Evolutionary conservation across 2,329 filamentous ascomycete species (phyloP).

Genomic region (Basipetospora sp.): DNA sequence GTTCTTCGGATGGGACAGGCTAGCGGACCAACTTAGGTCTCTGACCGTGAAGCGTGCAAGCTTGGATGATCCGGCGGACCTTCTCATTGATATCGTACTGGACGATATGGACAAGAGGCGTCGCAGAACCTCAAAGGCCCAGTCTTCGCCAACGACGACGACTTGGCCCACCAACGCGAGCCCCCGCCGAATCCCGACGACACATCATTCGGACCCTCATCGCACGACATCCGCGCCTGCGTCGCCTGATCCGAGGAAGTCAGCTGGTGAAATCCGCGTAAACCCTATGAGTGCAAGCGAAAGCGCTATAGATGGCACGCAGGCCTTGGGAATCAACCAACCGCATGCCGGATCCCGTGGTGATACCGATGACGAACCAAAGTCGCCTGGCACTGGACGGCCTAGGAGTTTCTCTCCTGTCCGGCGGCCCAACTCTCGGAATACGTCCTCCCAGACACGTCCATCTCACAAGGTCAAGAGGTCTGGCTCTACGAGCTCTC

Average conservation of each 20-base stretch:
- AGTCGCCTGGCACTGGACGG: slow-evolving; percentile 17
- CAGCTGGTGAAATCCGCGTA: slow-evolving; percentile 35
- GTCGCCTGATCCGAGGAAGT: slow-evolving; percentile 37
- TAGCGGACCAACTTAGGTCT: slow-evolving; percentile 82
- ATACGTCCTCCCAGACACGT: slow-evolving; percentile 51
- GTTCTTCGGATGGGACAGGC: slow-evolving; percentile 90
- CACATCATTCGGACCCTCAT: slow-evolving; percentile 50
- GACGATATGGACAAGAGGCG: slow-evolving; percentile 92
- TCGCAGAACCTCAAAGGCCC: slow-evolving; percentile 71
- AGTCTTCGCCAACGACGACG: slow-evolving; percentile 60
- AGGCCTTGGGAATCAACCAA: slow-evolving; percentile 17
- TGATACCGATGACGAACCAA: slow-evolving; percentile 34
- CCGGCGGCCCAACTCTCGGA: slow-evolving; percentile 61
- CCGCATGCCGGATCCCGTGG: slow-evolving; percentile 7
- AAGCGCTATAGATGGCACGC: slow-evolving; percentile 28
- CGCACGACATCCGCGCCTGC: slow-evolving; percentile 56
- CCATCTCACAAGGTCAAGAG: slow-evolving; percentile 63
- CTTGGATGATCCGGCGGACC: slow-evolving; percentile 77
- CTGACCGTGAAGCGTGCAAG: slow-evolving; percentile 76
- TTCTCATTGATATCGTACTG: slow-evolving; percentile 82
- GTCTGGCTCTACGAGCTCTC: slow-evolving; percentile 83
- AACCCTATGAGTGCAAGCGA: slow-evolving; percentile 46
- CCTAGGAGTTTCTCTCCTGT: slow-evolving; percentile 70
- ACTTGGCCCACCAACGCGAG: slow-evolving; percentile 47
- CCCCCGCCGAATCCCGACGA: slow-evolving; percentile 46